phyloP scores from a whole-genome alignment of 495 filamentous ascomycete genomes.

The Daldinia decipiens region DNA sequence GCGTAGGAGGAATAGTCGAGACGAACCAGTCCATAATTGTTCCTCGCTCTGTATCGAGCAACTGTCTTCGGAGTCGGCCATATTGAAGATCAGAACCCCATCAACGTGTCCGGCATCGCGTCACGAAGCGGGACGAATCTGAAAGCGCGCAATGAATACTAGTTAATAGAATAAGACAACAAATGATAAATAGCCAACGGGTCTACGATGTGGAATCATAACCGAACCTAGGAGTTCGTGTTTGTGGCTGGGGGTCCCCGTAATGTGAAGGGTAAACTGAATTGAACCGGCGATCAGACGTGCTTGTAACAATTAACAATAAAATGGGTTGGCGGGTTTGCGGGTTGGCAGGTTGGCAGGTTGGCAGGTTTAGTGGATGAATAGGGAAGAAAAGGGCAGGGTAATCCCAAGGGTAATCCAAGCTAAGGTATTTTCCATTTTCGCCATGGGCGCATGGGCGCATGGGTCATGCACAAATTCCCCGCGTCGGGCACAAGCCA shows the following conservation, averaged over 20 bases:
- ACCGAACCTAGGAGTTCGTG: slow-evolving; percentile 23
- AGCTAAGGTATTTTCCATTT: slow-evolving; percentile 26
- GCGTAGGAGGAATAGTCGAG: neutral
- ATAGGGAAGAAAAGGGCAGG: slow-evolving; percentile 8
- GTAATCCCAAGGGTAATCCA: slow-evolving; percentile 10
- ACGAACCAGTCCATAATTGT: slow-evolving; percentile 92
- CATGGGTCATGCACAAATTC: slow-evolving; percentile 10
- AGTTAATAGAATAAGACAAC: slow-evolving; percentile 17
- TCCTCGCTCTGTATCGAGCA: slow-evolving; percentile 82
- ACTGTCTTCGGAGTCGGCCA: slow-evolving; percentile 72
- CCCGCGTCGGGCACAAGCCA: slow-evolving; percentile 31
- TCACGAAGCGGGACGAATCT: slow-evolving; percentile 28
- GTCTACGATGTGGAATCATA: slow-evolving; percentile 27
- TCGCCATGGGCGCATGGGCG: slow-evolving; percentile 11
- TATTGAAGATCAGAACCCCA: slow-evolving; percentile 46
- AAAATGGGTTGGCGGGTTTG: slow-evolving; percentile 17
- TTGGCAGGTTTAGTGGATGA: slow-evolving; percentile 10
- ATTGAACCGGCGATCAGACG: slow-evolving; percentile 31
- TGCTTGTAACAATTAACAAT: slow-evolving; percentile 28
- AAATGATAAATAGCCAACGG: slow-evolving; percentile 15
- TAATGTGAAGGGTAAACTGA: neutral
- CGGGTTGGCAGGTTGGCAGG: slow-evolving; percentile 7
- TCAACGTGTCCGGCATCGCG: slow-evolving; percentile 28
- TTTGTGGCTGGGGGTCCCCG: slow-evolving; percentile 12
- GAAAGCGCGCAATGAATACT: slow-evolving; percentile 13